Base-by-base conservation (phyloP, 2,329 filamentous ascomycete species). In the Thermothelomyces thermophilus region DNA sequence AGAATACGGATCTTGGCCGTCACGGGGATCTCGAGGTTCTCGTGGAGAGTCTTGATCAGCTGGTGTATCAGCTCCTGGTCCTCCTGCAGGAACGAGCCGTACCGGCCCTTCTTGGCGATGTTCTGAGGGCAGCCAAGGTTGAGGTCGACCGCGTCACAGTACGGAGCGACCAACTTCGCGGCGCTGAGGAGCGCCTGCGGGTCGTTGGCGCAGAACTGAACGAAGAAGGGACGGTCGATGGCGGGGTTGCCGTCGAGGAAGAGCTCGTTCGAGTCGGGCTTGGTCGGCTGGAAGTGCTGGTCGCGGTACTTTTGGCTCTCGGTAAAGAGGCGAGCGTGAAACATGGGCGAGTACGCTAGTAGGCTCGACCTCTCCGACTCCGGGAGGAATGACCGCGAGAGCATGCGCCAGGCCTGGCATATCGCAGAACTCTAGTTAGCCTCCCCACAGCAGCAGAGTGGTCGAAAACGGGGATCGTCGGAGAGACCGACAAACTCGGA, bases 61-160 rank as follows among this genome's bases (percentile, higher is more conserved):
- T 75, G 75, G 63, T 84, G 85, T 50, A 98, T 86, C 48, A 95
- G 72, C 19, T 83, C 80, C 73, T 89, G 90, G 62, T 97, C 86
- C 66, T 98, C 93, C 68, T 98, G 93, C 58, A 98, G 68, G 63
- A 97, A 98, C 0, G 91, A 86, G 19, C 93, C 93, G 63, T 98
- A 98, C 65, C 87, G 84, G 8, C 93, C 93, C 65, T 86, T 87
- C 65, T 82, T 81, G 30, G 93, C 93, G 58, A 98, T 98, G 1
- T 91, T 91, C 65, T 98, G 93, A 1, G 93, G 93, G 69, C 93
- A 98, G 7, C 93, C 93, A 4, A 98, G 74, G 65, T 98, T 98
- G 60, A 98, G 71, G 66, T 98, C 93, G 3, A 98, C 86, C 7
- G 93, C 93, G 66, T 98, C 93, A 68, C 91, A 97, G 67, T 90